Evolutionary conservation across 805 yeast genomes (phyloP).

Genomic region (Candida xyloterini): DNA sequence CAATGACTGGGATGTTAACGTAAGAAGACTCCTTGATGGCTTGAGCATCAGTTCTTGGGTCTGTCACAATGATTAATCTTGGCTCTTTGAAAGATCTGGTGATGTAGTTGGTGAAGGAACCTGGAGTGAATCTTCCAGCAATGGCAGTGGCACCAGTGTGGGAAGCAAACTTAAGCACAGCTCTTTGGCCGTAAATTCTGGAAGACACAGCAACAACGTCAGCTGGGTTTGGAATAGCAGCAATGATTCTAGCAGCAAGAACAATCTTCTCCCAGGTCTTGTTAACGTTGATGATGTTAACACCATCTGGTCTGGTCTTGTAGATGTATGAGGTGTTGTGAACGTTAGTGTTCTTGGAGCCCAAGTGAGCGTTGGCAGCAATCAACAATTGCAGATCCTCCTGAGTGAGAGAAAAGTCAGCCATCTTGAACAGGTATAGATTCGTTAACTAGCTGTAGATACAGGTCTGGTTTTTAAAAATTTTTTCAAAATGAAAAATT

Average conservation of each 20-base stretch:
- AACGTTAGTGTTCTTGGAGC: constrained; percentile 99
- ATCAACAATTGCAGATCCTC: constrained; percentile 98
- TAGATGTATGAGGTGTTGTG: constrained; percentile 96
- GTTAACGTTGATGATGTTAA: constrained; percentile 95
- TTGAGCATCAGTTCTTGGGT: constrained; percentile 99
- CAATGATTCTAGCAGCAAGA: constrained; percentile 99
- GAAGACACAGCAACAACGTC: constrained; percentile 99
- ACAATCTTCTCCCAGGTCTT: constrained; percentile 99
- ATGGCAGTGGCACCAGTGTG: constrained; percentile 99
- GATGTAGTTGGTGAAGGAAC: constrained; percentile 99
- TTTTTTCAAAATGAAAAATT: constrained; percentile 17
- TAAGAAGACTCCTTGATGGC: constrained; percentile 99
- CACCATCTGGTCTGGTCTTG: constrained; percentile 99
- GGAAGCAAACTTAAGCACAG: constrained; percentile 98
- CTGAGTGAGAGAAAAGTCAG: constrained; percentile 58
- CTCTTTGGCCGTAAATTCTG: constrained; percentile 99
- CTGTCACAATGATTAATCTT: constrained; percentile 98
- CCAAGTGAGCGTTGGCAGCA: constrained; percentile 99
- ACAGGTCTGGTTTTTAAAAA: constrained; percentile 16
- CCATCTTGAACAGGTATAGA: constrained; percentile 27
- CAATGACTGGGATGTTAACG: constrained; percentile 99
- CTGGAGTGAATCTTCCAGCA: constrained; percentile 99
- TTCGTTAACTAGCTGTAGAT: constrained; percentile 11
- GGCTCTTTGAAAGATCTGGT: constrained; percentile 99
- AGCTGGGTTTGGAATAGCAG: constrained; percentile 97